phyloP scores from a whole-genome alignment of 139 green algal genomes.

The Nannochloris sp. region DNA sequence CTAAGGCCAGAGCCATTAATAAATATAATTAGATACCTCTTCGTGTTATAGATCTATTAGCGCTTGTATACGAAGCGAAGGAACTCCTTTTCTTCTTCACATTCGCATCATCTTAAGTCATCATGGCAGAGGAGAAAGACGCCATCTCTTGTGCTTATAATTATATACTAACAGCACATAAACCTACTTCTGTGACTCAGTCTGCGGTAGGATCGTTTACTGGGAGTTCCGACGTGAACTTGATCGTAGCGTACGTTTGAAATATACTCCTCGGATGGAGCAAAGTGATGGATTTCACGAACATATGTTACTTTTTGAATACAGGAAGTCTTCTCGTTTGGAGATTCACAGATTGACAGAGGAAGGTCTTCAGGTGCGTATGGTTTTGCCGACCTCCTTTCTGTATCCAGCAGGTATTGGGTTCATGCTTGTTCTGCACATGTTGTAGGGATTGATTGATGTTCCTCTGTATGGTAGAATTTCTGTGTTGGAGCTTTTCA shows the following conservation, averaged over 20 bases:
- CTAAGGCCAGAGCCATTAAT: too few species aligned
- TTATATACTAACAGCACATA: slow-evolving; percentile 84
- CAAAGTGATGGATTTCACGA: background rate
- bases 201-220: slow-evolving; percentile 84
- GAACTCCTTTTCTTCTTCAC: too few species aligned
- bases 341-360: slow-evolving; percentile 79
- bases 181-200: slow-evolving; percentile 80
- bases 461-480: slow-evolving; percentile 89
- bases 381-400: background rate
- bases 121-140: background rate
- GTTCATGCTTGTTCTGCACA: background rate
- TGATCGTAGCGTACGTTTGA: slow-evolving; percentile 78
- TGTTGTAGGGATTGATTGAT: slow-evolving; percentile 68
- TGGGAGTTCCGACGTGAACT: slow-evolving; percentile 60
- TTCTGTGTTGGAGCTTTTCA: slow-evolving; percentile 73
- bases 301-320: background rate
- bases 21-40: too few species aligned
- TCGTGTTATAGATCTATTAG: too few species aligned
- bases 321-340: slow-evolving; percentile 73
- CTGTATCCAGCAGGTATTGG: background rate
- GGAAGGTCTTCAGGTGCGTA: slow-evolving; percentile 72
- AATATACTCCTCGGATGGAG: background rate
- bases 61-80: too few species aligned
- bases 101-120: too few species aligned
- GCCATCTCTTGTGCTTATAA: slow-evolving; percentile 14